phyloP scores from a whole-genome alignment of 495 filamentous ascomycete genomes.

The Neurospora sp. region DNA sequence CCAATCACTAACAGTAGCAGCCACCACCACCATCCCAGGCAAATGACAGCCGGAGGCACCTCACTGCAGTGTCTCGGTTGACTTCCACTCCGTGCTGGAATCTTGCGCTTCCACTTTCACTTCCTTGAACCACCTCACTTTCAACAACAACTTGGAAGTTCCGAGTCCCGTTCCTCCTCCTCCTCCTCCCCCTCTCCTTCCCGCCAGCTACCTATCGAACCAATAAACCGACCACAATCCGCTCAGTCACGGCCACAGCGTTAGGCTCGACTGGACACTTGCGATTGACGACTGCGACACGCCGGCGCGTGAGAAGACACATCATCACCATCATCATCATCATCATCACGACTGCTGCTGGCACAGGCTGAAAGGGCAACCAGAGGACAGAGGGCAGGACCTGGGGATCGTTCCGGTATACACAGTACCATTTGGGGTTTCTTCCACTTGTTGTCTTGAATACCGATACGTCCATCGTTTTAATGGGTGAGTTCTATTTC shows the following conservation, averaged over 20 bases:
- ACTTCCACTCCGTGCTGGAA: not conserved
- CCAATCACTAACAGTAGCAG: not conserved
- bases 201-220: not conserved
- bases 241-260: not conserved
- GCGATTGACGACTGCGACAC: not conserved
- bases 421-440: not conserved
- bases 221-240: not conserved
- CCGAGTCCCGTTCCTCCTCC: not conserved
- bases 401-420: not conserved
- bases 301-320: not conserved
- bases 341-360: not conserved
- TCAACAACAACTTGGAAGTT: conserved; percentile 1
- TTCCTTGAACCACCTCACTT: not conserved
- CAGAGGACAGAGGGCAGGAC: not conserved
- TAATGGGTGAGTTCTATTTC: not conserved
- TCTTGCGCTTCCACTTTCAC: not conserved
- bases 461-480: not conserved
- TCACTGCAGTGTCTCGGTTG: not conserved
- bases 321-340: not conserved
- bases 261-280: not conserved
- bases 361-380: not conserved
- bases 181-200: not conserved
- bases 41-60: not conserved
- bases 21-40: not conserved
- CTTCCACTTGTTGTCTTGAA: not conserved